Evolutionary conservation across 306 rosid genomes (phyloP).

Genomic region (Morella rubra): DNA sequence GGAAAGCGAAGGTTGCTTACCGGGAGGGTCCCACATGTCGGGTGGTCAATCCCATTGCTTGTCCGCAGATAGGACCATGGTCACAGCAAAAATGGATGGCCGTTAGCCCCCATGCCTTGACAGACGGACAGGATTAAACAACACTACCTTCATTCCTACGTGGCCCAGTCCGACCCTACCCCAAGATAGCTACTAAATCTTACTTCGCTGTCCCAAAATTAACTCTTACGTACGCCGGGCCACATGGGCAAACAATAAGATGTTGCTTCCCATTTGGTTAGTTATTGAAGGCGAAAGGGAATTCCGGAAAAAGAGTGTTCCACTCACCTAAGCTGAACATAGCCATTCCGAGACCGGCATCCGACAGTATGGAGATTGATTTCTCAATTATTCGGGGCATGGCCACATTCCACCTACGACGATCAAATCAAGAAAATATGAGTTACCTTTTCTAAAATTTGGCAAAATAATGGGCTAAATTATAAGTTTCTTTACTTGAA

Average conservation of each 20-base stretch:
- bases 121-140: constrained; percentile 8
- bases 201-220: neutral
- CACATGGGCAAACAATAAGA: neutral
- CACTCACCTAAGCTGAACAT: constrained; percentile 98
- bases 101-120: neutral
- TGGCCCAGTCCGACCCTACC: neutral
- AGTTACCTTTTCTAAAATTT: too few species aligned
- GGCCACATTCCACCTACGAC: constrained; percentile 74
- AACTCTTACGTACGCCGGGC: neutral
- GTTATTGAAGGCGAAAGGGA: constrained; percentile 23
- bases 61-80: constrained; percentile 8
- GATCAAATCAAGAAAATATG: neutral
- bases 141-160: neutral
- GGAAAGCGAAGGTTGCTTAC: constrained; percentile 33
- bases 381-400: constrained; percentile 78
- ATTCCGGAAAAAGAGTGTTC: constrained; percentile 25
- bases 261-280: neutral
- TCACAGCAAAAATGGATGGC: neutral
- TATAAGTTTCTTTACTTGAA: too few species aligned
- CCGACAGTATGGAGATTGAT: constrained; percentile 94
- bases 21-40: constrained; percentile 70
- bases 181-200: neutral
- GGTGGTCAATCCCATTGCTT: constrained; percentile 46
- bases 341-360: constrained; percentile 99
- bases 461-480: too few species aligned